Evolutionary conservation across 805 yeast species (phyloP).

Genomic region (Metschnikowia baotianmanensis): DNA sequence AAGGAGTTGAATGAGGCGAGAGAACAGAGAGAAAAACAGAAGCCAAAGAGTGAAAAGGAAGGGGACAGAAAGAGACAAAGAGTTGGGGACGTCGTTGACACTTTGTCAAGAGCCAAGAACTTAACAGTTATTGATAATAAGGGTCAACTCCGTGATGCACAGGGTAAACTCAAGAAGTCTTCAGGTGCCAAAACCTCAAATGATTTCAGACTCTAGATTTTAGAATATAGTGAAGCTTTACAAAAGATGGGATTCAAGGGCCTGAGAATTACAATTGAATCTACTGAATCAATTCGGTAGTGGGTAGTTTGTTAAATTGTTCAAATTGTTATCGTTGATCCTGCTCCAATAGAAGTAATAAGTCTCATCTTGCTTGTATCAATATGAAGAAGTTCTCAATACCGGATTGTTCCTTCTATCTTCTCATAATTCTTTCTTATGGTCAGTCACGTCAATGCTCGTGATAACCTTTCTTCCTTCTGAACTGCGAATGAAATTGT

Average conservation of each 20-base stretch:
- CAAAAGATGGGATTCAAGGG: too few species aligned
- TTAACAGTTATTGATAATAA: constrained; percentile 73
- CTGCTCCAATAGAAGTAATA: too few species aligned
- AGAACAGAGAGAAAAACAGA: constrained; percentile 29
- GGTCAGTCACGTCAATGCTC: too few species aligned
- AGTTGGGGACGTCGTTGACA: constrained; percentile 63
- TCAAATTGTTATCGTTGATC: too few species aligned
- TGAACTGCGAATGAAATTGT: constrained; percentile 3
- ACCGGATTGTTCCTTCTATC: too few species aligned
- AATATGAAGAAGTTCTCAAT: too few species aligned
- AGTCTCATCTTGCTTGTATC: too few species aligned
- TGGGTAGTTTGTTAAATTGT: too few species aligned
- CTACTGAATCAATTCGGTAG: too few species aligned
- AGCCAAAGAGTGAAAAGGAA: constrained; percentile 11
- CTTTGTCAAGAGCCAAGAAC: constrained; percentile 69
- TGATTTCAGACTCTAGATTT: constrained; percentile 22
- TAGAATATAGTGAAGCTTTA: too few species aligned
- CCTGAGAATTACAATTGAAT: too few species aligned
- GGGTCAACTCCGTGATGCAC: constrained; percentile 72
- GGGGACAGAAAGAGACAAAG: constrained; percentile 47
- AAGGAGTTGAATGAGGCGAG: constrained; percentile 32
- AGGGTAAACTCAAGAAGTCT: constrained; percentile 60
- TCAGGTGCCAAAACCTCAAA: constrained; percentile 29
- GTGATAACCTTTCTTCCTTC: neutral
- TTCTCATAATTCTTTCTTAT: too few species aligned